These are phyloP conservation scores for Heliosperma pusillum DNA, from an alignment of 148 eudicot species.

Conservation along the genomic window DNA sequence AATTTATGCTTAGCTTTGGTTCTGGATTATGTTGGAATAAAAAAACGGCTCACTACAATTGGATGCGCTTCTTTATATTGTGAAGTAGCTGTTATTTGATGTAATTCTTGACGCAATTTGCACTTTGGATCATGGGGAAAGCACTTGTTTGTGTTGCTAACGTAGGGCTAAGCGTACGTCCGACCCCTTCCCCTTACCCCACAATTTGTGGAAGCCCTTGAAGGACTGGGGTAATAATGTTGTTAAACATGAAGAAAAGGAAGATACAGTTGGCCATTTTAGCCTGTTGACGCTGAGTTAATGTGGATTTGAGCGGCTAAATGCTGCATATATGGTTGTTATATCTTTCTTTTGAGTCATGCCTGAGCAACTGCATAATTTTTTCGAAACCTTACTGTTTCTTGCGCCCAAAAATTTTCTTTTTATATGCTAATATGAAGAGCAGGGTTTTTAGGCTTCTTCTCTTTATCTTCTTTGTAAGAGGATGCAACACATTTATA, in stretches of 20 bases:
- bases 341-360: not conserved
- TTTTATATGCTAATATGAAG: not conserved
- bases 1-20: not conserved
- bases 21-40: too few relatives aligned
- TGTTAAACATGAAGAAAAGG: too few relatives aligned
- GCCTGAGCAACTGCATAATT: not conserved
- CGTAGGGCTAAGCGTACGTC: too few relatives aligned
- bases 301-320: not conserved
- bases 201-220: too few relatives aligned
- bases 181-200: too few relatives aligned
- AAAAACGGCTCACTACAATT: too few relatives aligned
- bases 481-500: conserved; percentile 9
- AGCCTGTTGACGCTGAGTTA: too few relatives aligned
- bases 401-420: not conserved
- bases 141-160: not conserved
- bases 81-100: too few relatives aligned
- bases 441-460: not conserved
- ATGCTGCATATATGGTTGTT: not conserved
- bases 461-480: not conserved
- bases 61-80: not conserved
- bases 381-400: not conserved
- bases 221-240: too few relatives aligned
- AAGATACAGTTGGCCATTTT: too few relatives aligned
- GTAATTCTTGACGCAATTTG: too few relatives aligned
- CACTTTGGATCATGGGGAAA: too few relatives aligned